These are phyloP conservation scores for Keqinozyma sinolaborantium DNA, from an alignment of 1,139 yeast species.

Conservation along the genomic window DNA sequence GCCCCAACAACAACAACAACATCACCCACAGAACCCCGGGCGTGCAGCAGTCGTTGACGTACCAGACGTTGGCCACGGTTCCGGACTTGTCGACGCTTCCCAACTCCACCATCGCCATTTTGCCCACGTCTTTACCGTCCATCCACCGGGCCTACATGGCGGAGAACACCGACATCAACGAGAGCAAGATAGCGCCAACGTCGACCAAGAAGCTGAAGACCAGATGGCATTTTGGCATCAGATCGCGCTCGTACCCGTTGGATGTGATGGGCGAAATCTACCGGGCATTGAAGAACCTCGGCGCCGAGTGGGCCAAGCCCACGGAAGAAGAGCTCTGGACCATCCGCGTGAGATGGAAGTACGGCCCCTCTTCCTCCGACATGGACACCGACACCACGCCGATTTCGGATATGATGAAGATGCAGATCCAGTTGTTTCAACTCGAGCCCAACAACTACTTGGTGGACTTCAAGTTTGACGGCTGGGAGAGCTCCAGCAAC, in stretches of 20 bases:
- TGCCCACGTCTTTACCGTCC: constrained; percentile 92
- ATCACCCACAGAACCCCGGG: constrained; percentile 32
- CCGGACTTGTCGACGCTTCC: constrained; percentile 52
- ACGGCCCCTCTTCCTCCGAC: constrained; percentile 42
- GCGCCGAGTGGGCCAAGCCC: constrained; percentile 97
- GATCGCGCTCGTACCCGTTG: constrained; percentile 92
- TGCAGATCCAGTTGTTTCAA: constrained; percentile 95
- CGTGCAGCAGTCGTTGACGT: constrained; percentile 46
- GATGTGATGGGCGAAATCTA: constrained; percentile 99
- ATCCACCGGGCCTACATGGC: constrained; percentile 93
- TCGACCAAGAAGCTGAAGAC: constrained; percentile 85
- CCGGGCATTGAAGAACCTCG: constrained; percentile 86
- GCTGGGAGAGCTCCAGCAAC: constrained; percentile 64
- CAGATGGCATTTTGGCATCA: constrained; percentile 98
- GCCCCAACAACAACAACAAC: constrained; percentile 6
- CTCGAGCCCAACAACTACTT: constrained; percentile 92
- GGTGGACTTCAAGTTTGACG: constrained; percentile 97
- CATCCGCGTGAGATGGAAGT: constrained; percentile 93
- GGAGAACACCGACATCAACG: constrained; percentile 37
- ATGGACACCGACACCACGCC: constrained; percentile 17
- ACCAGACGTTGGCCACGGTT: constrained; percentile 48
- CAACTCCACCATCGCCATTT: constrained; percentile 75
- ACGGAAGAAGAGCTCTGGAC: constrained; percentile 95
- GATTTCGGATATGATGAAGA: constrained; percentile 63
- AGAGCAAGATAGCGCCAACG: constrained; percentile 65